Evolutionary conservation across 148 eudicot genomes (phyloP).

Genomic region (Heliamphora exappendiculata): DNA sequence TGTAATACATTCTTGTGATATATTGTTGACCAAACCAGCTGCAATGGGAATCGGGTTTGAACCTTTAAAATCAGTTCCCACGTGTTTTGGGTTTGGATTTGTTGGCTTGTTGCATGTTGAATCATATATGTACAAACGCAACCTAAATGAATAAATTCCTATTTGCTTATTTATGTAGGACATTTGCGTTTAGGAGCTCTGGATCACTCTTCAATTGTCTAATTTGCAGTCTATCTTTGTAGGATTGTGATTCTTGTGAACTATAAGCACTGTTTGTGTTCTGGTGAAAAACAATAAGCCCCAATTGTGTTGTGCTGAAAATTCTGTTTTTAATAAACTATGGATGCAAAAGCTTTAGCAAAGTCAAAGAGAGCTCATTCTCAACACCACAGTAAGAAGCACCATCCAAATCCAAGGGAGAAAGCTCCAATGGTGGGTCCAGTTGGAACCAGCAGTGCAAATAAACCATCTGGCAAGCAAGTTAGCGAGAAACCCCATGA

Average conservation of each 20-base stretch:
- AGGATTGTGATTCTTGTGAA: conserved; percentile 5
- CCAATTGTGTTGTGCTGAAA: background rate
- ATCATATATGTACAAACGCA: background rate
- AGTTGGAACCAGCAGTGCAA: conserved; percentile 12
- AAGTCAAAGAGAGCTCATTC: conserved; percentile 46
- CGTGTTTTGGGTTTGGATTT: background rate
- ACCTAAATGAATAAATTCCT: background rate
- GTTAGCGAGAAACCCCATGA: conserved; percentile 20
- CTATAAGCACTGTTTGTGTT: background rate
- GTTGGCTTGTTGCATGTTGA: background rate
- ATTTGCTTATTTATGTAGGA: background rate
- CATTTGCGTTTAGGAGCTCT: background rate
- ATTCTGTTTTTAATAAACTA: conserved; percentile 1
- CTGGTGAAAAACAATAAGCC: background rate
- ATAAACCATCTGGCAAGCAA: conserved; percentile 22
- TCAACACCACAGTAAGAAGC: conserved; percentile 32
- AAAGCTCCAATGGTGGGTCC: conserved; percentile 22
- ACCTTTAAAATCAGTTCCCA: background rate
- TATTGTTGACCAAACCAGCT: too few species aligned
- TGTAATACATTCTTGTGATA: too few species aligned
- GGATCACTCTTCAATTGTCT: conserved; percentile 3
- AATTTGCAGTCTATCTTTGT: conserved; percentile 3
- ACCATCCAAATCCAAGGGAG: conserved; percentile 21
- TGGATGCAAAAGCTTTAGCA: conserved; percentile 40
- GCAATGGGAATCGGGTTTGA: background rate